Base-by-base conservation (phyloP, 495 filamentous ascomycete genomes). In the Penicillium pancosmium region DNA sequence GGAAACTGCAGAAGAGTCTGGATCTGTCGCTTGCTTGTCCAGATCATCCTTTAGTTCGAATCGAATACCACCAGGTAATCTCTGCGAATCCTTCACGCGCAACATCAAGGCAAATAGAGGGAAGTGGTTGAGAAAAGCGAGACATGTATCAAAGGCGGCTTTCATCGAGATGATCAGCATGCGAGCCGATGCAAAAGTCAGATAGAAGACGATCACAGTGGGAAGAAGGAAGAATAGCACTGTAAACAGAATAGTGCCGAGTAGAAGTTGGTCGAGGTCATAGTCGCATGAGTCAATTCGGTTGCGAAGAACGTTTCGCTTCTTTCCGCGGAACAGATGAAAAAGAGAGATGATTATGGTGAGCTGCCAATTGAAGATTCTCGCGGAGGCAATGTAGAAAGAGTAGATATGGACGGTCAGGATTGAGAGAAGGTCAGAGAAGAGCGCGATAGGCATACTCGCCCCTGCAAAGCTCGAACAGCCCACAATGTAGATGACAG, bases 201-300 rank as follows among this genome's bases (percentile, higher is more conserved):
- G 78, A 69, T 99, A 99, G 67, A 97, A 99, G 10, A 97, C 95
- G 43, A 93, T 81, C 27, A 99, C 90, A 3, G 94, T 99, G 0
- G 94, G 95, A 1, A 98, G 80, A 19, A 99, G 81, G 70, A 98
- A 99, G 78, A 95, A 96, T 1, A 98, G 83, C 12, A 98, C 82
- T 2, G 95, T 97, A 64, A 99, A 99, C 9, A 99, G 81, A 21
- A 98, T 98, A 2, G 94, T 98, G 34, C 94, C 94, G 13, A 99
- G 86, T 7, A 99, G 86, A 4, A 99, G 86, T 72, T 99, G 95
- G 68, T 99, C 94, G 16, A 99, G 88, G 70, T 97, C 94, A 72
- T 99, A 99, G 73, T 99, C 94, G 79, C 95, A 99, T 38, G 91
- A 93, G 69, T 99, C 94, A 62, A 98, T 97, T 69, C 94, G 91